Evolutionary conservation across 2,329 filamentous ascomycete species (phyloP).

Genomic region (Boeremia exigua): DNA sequence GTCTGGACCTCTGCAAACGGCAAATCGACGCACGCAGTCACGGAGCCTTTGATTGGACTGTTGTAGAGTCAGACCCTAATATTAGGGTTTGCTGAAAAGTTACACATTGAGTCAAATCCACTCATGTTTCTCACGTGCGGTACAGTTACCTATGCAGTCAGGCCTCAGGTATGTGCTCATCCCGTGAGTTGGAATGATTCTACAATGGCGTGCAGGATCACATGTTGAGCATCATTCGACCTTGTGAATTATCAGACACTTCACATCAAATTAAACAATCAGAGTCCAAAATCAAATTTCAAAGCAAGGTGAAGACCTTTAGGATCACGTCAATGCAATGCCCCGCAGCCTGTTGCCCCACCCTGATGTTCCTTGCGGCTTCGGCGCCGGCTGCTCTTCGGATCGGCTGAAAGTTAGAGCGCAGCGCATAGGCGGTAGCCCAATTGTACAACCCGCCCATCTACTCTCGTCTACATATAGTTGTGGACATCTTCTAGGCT

Average conservation of each 20-base stretch:
- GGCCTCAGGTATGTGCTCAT: too few species aligned
- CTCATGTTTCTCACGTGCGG: too few species aligned
- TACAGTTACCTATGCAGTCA: too few species aligned
- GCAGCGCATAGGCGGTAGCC: background rate
- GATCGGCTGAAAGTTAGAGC: background rate
- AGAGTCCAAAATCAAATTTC: background rate
- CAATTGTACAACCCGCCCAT: too few species aligned
- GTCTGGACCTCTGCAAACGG: slow-evolving; percentile 17
- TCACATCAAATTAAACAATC: too few species aligned
- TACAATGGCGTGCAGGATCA: too few species aligned
- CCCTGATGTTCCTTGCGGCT: slow-evolving; percentile 17
- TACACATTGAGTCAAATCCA: too few species aligned
- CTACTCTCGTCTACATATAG: too few species aligned
- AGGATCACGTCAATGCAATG: background rate
- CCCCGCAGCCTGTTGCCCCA: slow-evolving; percentile 20
- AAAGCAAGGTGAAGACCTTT: background rate
- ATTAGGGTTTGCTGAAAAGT: background rate
- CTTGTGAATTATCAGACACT: too few species aligned
- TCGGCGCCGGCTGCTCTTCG: slow-evolving; percentile 6
- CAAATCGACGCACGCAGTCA: slow-evolving; percentile 3
- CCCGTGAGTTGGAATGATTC: too few species aligned
- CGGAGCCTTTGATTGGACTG: background rate
- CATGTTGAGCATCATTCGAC: too few species aligned
- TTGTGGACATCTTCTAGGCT: slow-evolving; percentile 92
- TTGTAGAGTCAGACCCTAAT: background rate